These are phyloP conservation scores for Euphorbia tirucalli DNA, from an alignment of 345 rosid species.

Conservation along the genomic window DNA sequence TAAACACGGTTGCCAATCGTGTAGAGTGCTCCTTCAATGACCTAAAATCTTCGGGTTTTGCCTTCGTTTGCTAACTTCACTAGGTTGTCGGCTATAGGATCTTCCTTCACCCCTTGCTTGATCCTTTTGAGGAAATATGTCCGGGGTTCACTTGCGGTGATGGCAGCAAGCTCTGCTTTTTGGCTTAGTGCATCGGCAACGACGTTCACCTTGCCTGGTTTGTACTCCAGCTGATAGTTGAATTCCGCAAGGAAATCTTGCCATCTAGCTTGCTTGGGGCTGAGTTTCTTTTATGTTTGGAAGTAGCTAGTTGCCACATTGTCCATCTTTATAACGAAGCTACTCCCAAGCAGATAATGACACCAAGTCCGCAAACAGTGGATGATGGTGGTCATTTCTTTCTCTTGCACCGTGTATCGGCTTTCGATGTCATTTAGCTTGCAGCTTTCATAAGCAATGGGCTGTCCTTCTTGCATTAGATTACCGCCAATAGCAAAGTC, in stretches of 20 bases:
- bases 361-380: no score
- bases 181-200: constrained; percentile 3
- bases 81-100: no score
- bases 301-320: no score
- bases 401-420: not conserved
- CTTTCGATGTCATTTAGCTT: constrained; percentile 2
- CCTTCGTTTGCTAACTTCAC: no score
- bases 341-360: no score
- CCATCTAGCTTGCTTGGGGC: not conserved
- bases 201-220: not conserved
- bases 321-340: no score
- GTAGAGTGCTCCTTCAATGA: no score
- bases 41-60: no score
- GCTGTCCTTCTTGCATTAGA: constrained; percentile 3
- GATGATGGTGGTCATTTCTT: no score
- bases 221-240: constrained; percentile 2
- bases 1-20: no score
- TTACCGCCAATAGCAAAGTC: no score
- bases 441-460: not conserved
- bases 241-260: not conserved
- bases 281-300: no score
- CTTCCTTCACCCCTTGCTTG: not conserved
- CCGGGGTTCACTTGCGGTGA: not conserved
- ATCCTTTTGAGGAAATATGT: not conserved
- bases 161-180: not conserved